A percentile compares a stretch with the other conserved stretches of the same genome.
Evolutionary conservation across 805 yeast genomes (phyloP).

Genomic region (Candida ponderosae): DNA sequence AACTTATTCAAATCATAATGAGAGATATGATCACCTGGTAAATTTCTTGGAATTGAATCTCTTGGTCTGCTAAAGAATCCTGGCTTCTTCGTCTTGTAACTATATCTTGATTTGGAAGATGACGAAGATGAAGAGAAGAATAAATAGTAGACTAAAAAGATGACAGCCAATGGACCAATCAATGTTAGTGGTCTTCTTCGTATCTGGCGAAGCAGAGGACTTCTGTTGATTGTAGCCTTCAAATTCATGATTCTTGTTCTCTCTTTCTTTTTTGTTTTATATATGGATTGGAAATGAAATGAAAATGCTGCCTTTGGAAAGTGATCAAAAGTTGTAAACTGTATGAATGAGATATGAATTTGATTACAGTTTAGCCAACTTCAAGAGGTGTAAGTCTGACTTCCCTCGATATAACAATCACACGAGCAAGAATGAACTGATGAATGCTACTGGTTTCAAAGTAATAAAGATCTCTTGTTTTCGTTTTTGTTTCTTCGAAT

Average conservation of each 20-base stretch:
- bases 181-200: constrained; percentile 51
- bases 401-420: no score
- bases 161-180: constrained; percentile 37
- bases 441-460: no score
- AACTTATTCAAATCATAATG: constrained; percentile 81
- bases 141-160: constrained; percentile 34
- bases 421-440: no score
- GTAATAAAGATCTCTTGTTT: no score
- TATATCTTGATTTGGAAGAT: constrained; percentile 15
- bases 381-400: no score
- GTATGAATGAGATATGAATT: no score
- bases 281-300: no score
- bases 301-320: no score
- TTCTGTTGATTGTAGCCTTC: constrained; percentile 17
- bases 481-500: no score
- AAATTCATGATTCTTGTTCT: neutral
- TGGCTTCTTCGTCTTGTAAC: constrained; percentile 17
- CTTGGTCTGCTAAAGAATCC: constrained; percentile 33
- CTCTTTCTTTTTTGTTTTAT: no score
- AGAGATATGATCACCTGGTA: constrained; percentile 67
- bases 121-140: constrained; percentile 27
- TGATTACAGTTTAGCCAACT: no score
- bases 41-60: constrained; percentile 51
- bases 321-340: neutral
- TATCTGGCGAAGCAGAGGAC: constrained; percentile 38